Conservation (phyloP, 129 eudicot species). For the Calendula officinalis region DNA sequence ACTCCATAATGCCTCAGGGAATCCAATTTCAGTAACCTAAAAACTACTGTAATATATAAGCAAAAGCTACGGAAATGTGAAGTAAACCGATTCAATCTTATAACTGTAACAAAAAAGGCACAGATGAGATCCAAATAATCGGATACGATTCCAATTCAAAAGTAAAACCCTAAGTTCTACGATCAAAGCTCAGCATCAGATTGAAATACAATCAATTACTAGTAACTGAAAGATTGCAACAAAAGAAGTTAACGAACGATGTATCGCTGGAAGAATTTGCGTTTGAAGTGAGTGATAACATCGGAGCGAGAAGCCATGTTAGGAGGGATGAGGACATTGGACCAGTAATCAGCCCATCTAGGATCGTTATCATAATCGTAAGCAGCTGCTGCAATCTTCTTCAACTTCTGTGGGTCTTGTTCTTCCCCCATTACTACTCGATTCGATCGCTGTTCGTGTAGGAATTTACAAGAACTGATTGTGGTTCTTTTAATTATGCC, state of each 20-base stretch:
- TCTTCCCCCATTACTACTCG: constrained; percentile 50
- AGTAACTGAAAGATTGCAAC: neutral
- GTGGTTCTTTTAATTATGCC: neutral
- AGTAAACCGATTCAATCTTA: neutral
- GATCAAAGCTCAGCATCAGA: constrained; percentile 8
- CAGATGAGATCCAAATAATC: constrained; percentile 1
- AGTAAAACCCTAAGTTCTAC: constrained; percentile 9
- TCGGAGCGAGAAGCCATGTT: constrained; percentile 85
- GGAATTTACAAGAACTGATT: neutral
- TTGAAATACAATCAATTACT: neutral
- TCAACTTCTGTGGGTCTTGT: constrained; percentile 75
- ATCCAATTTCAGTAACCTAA: neutral
- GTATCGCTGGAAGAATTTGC: constrained; percentile 94
- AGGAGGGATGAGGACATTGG: constrained; percentile 95
- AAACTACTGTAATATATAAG: too few relatives aligned
- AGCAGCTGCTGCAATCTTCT: constrained; percentile 81
- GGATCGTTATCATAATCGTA: constrained; percentile 91
- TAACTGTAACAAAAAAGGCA: neutral
- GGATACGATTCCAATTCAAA: neutral
- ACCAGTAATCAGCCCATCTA: constrained; percentile 93
- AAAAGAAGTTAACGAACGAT: constrained; percentile 40
- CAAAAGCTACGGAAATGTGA: neutral
- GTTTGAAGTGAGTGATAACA: constrained; percentile 80
- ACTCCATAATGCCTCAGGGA: too few relatives aligned
- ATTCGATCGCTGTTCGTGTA: neutral